Evolutionary conservation across 345 rosid species (phyloP).

Genomic region (Eutrema heterophyllum): DNA sequence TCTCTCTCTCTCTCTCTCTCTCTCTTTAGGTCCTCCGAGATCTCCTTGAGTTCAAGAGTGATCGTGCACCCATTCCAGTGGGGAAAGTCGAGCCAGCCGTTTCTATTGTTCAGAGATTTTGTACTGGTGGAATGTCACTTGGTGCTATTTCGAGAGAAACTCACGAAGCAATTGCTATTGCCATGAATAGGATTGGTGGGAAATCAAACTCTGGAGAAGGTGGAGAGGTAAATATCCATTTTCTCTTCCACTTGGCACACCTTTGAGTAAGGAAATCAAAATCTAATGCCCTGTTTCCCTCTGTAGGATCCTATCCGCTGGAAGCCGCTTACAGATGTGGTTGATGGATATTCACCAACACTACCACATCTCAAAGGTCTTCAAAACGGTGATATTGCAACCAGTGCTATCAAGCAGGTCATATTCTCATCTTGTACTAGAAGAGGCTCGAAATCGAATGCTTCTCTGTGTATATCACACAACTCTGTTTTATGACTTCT

Average conservation of each 20-base stretch:
- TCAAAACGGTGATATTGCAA: slow-evolving; percentile 97
- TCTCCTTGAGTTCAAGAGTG: slow-evolving; percentile 94
- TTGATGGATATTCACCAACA: slow-evolving; percentile 96
- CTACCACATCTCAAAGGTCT: slow-evolving; percentile 99
- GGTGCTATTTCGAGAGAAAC: slow-evolving; percentile 99
- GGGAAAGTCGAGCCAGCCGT: slow-evolving; percentile 92
- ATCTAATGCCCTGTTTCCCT: neutral
- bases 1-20: neutral
- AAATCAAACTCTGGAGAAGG: slow-evolving; percentile 99
- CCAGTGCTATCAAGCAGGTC: slow-evolving; percentile 99
- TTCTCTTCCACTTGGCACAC: neutral
- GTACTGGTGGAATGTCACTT: slow-evolving; percentile 99
- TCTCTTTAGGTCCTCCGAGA: slow-evolving; percentile 82
- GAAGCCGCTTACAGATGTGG: slow-evolving; percentile 92
- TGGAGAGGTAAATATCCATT: slow-evolving; percentile 70
- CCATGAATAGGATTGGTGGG: slow-evolving; percentile 95
- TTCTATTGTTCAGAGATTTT: slow-evolving; percentile 83
- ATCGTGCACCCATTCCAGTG: slow-evolving; percentile 79
- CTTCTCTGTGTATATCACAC: neutral
- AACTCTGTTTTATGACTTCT: neutral
- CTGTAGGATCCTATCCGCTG: slow-evolving; percentile 93
- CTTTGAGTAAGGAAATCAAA: neutral
- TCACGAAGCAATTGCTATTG: slow-evolving; percentile 98
- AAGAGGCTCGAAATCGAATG: neutral
- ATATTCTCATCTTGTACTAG: slow-evolving; percentile 13